Percentiles rank a stretch among this genome's conserved stretches.
phyloP scores from a whole-genome alignment of 441 rosid species.

The Jatropha podagrica region DNA sequence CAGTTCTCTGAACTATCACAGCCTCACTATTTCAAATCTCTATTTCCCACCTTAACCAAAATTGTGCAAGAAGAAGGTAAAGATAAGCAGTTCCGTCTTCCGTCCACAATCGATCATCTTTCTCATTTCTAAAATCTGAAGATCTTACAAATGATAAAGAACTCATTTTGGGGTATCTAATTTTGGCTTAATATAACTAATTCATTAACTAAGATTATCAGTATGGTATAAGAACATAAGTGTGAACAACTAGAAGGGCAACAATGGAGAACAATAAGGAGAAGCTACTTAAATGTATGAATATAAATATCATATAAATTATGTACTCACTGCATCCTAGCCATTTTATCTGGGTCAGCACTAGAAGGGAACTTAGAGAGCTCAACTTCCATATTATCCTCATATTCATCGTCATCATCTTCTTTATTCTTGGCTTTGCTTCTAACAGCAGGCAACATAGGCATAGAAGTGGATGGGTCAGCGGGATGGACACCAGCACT shows the following conservation, averaged over 20 bases:
- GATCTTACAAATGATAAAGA: neutral
- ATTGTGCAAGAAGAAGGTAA: neutral
- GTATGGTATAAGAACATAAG: neutral
- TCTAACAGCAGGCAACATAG: constrained; percentile 18
- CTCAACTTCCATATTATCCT: constrained; percentile 86
- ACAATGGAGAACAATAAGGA: neutral
- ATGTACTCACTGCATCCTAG: constrained; percentile 78
- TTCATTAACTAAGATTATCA: neutral
- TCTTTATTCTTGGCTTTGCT: constrained; percentile 49
- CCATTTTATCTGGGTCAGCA: constrained; percentile 77
- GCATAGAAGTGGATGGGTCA: constrained; percentile 29
- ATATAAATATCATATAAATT: too few species aligned
- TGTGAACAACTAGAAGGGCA: neutral
- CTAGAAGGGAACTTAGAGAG: constrained; percentile 65
- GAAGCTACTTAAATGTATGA: neutral
- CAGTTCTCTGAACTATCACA: neutral
- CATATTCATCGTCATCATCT: constrained; percentile 83
- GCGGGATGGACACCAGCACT: constrained; percentile 18
- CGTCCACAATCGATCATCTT: neutral
- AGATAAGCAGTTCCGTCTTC: neutral
- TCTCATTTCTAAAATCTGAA: neutral
- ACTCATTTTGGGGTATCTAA: neutral
- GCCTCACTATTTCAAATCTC: neutral
- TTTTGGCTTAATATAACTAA: neutral
- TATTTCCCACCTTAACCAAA: neutral